phyloP scores from a whole-genome alignment of 179 eudicot genomes.

The Corrigiola litoralis region DNA sequence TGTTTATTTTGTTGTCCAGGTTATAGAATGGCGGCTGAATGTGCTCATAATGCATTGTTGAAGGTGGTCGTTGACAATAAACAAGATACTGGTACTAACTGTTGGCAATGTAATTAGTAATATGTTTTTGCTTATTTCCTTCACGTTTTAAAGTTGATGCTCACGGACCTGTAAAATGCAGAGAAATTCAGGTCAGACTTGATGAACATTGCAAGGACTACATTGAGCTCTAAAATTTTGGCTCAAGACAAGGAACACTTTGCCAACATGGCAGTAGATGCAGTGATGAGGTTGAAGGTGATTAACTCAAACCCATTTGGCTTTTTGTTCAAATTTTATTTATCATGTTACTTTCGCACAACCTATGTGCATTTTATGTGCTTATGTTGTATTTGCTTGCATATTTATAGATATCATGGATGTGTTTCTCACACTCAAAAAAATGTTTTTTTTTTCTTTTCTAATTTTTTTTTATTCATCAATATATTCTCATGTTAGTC shows the following conservation, averaged over 20 bases:
- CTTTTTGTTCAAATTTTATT: background rate
- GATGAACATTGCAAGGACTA: conserved; percentile 97
- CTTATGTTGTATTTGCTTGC: background rate
- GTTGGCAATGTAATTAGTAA: background rate
- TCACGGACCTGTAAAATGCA: conserved; percentile 35
- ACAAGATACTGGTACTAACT: conserved; percentile 63
- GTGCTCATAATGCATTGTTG: conserved; percentile 75
- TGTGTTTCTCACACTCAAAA: background rate
- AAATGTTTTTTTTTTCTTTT: no score
- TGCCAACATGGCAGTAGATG: conserved; percentile 92
- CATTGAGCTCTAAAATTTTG: conserved; percentile 92
- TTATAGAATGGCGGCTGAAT: conserved; percentile 92
- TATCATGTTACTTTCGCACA: background rate
- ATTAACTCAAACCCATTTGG: background rate
- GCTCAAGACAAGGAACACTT: conserved; percentile 97
- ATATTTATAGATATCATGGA: background rate
- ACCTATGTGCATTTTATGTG: background rate
- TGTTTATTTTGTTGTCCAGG: conserved; percentile 36
- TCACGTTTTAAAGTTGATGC: conserved; percentile 3
- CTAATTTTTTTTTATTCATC: no score
- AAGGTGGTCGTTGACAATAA: conserved; percentile 82
- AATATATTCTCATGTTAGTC: no score
- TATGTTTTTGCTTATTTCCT: background rate
- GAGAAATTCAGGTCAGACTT: conserved; percentile 88
- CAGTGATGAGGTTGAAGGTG: conserved; percentile 97